Base-by-base conservation (phyloP, 176 grass and related monocot species). In the Chrysopogon serrulatus region DNA sequence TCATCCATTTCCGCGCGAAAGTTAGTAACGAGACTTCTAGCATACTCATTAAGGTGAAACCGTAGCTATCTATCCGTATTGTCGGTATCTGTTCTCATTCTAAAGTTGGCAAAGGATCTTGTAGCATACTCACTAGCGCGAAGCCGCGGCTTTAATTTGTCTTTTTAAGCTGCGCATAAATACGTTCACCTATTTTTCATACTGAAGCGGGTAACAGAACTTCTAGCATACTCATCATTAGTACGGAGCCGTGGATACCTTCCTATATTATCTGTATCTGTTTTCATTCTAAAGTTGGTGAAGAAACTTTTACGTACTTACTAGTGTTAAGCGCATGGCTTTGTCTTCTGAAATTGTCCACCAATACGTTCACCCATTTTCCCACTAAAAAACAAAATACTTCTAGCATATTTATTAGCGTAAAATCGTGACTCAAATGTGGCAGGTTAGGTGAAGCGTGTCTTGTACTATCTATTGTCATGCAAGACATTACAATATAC, bases 191-290 rank as follows among this genome's bases (percentile, higher is more conserved):
- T 7, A 1, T 35, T 65, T 23, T 23, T n/a, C n/a, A n/a, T n/a
- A n/a, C 0, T 0, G 2, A 17, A 54, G 6, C n/a, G 23, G 19
- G 1, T 21, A 23, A 32, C 0, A 6, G 2, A 32, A 17, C 28
- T 65, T 65, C 28, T 33, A 32, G 15, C 30, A 65, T 18, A 65
- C 30, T 18, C 62, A 4, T 64, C 4, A 5, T 13, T 32, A 32
- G 2, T 3, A 15, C 5, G 6, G 3, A 33, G 62, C 28, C 1
- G 15, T 49, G 47, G 0, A 0, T 18, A 49, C 10, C 21, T 56
- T 54, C 21, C 0, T 15, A 21, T 9, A 54, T 47, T 54, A 23
- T 10, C 2, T 10, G 3, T 56, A 49, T 19, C 5, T 5, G 1
- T 65, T 34, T 34, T 19, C 2, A 49, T 49, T 49, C 3, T 30